Conservation (phyloP, 768 basidiomycete species). For the Lentinula edodes region DNA sequence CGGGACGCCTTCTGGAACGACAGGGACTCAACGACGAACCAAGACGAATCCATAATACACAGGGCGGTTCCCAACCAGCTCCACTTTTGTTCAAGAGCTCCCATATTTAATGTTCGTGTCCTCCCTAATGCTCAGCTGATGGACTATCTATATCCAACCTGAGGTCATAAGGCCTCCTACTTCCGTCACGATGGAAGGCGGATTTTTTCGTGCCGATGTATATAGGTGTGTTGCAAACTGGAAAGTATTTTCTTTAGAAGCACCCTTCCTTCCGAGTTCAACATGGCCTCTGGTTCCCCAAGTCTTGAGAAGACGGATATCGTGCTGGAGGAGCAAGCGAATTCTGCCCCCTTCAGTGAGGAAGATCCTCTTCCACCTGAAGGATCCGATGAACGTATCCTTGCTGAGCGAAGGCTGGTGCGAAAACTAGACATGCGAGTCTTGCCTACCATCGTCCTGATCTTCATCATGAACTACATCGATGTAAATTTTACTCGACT, state of each 20-base stretch:
- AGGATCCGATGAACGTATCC: constrained; percentile 21
- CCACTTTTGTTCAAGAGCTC: no score
- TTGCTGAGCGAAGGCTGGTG: constrained; percentile 40
- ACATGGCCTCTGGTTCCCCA: not conserved
- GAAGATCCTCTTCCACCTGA: constrained; percentile 1
- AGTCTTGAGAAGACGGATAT: not conserved
- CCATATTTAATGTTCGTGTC: no score
- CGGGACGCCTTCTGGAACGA: no score
- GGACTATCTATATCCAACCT: no score
- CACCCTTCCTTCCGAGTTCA: not conserved
- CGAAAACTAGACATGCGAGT: constrained; percentile 52
- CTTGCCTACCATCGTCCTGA: constrained; percentile 51
- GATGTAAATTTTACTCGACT: constrained; percentile 35
- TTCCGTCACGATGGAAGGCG: no score
- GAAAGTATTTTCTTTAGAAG: not conserved
- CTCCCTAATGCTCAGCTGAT: no score
- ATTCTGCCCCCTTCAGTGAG: not conserved
- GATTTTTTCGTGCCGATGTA: no score
- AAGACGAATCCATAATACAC: no score
- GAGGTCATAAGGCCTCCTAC: no score
- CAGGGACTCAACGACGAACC: no score
- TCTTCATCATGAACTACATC: constrained; percentile 66
- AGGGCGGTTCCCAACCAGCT: no score
- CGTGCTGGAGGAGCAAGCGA: not conserved
- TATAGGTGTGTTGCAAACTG: no score